Conservation (phyloP, 108 stramenopile species). For the Nitzschia sp. region DNA sequence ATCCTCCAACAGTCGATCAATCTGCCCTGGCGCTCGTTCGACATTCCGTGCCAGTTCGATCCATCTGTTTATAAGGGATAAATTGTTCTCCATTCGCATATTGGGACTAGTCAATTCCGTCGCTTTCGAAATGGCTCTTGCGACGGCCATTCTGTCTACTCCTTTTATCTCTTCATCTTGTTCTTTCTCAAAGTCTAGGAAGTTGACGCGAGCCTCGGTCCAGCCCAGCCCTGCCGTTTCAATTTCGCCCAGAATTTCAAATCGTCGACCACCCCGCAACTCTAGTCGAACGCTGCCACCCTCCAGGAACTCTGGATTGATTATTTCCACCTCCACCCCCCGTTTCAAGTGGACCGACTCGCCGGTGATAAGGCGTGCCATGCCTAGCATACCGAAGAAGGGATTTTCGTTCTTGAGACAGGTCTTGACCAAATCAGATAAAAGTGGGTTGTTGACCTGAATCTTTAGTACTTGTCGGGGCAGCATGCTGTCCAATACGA, state of each 20-base stretch:
- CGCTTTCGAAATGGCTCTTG: conserved; percentile 54
- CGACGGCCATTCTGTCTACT: conserved; percentile 51
- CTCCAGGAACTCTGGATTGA: conserved; percentile 36
- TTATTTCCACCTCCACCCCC: conserved; percentile 68
- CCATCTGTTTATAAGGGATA: conserved; percentile 66
- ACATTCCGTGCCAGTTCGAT: conserved; percentile 61
- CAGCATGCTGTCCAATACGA: conserved; percentile 73
- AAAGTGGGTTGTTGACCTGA: conserved; percentile 53
- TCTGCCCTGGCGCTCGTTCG: conserved; percentile 62
- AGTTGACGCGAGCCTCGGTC: conserved; percentile 62
- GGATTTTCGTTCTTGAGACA: conserved; percentile 54
- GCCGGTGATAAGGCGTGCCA: conserved; percentile 44
- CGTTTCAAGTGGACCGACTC: conserved; percentile 46
- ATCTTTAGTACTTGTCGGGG: conserved; percentile 70
- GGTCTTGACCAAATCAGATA: conserved; percentile 55
- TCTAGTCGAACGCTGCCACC: conserved; percentile 42
- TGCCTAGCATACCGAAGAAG: conserved; percentile 67
- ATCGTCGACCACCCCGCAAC: conserved; percentile 52
- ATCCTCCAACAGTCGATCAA: conserved; percentile 46
- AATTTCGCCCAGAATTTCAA: conserved; percentile 53
- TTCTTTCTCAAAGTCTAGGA: conserved; percentile 48
- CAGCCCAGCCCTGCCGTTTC: conserved; percentile 54
- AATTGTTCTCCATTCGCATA: conserved; percentile 40
- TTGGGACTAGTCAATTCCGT: conserved; percentile 60
- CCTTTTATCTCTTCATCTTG: conserved; percentile 42